phyloP scores from a whole-genome alignment of 2,329 filamentous ascomycete genomes.

The Nannizziopsis arthrosporioides region DNA sequence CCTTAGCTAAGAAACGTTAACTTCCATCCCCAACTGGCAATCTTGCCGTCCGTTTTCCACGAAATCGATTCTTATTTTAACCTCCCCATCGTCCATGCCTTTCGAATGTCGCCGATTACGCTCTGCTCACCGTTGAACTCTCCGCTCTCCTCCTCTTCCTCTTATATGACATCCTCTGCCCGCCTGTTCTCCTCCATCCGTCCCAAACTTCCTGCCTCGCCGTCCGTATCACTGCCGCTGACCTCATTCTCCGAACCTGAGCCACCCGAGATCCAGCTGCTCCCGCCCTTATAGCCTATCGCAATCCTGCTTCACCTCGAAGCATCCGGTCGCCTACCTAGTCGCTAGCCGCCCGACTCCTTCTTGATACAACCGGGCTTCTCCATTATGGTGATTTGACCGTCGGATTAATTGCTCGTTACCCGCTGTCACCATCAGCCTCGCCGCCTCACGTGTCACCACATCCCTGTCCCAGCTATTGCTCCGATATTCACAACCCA shows the following conservation, averaged over 20 bases:
- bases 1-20: not conserved
- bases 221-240: not conserved
- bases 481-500: not conserved
- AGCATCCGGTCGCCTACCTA: not conserved
- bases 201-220: not conserved
- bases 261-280: constrained; percentile 4
- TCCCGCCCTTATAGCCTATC: constrained; percentile 10
- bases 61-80: constrained; percentile 8
- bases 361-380: not conserved
- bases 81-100: constrained; percentile 9
- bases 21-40: not conserved
- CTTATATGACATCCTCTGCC: constrained; percentile 5
- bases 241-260: not conserved
- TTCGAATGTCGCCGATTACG: constrained; percentile 7
- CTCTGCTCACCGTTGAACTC: constrained; percentile 2
- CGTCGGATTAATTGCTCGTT: constrained; percentile 1
- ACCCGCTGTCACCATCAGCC: constrained; percentile 2
- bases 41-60: not conserved
- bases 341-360: not conserved
- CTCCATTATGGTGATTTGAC: constrained; percentile 1
- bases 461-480: constrained; percentile 1
- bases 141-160: not conserved
- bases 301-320: constrained; percentile 5
- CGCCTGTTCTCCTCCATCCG: not conserved
- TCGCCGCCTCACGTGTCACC: constrained; percentile 9